These are phyloP conservation scores for Dactylellina drechsleri DNA, from an alignment of 2,329 filamentous ascomycete genomes.

Conservation along the genomic window DNA sequence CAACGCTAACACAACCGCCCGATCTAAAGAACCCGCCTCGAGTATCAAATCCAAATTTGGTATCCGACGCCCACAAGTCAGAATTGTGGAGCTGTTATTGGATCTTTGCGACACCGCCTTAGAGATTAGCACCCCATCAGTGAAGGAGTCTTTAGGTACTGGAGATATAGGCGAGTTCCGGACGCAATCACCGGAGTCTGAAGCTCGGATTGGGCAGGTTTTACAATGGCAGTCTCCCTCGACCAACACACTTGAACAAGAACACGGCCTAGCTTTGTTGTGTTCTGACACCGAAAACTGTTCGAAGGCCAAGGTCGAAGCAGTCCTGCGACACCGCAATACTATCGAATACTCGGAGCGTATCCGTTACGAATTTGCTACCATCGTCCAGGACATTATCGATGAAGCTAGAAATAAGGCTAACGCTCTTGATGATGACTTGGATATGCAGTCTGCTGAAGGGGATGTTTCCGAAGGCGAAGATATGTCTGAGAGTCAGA, in stretches of 20 bases:
- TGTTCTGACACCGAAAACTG: constrained; percentile 88
- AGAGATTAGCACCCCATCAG: constrained; percentile 91
- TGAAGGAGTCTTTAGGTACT: constrained; percentile 81
- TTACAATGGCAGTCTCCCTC: constrained; percentile 96
- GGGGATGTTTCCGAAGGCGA: constrained; percentile 56
- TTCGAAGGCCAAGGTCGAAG: constrained; percentile 88
- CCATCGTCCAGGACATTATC: constrained; percentile 94
- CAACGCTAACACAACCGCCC: constrained; percentile 67
- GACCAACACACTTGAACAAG: constrained; percentile 88
- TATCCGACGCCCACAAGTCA: constrained; percentile 84
- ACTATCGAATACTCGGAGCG: constrained; percentile 97
- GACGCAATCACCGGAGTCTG: constrained; percentile 94
- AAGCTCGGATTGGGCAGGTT: constrained; percentile 92
- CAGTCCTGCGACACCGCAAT: constrained; percentile 86
- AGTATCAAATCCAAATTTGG: constrained; percentile 74
- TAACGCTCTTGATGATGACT: constrained; percentile 62
- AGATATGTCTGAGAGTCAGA: constrained; percentile 51
- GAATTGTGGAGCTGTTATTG: constrained; percentile 92
- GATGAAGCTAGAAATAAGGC: constrained; percentile 89
- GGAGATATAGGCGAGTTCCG: constrained; percentile 77
- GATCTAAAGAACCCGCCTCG: constrained; percentile 67
- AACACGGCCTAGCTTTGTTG: constrained; percentile 86
- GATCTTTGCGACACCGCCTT: constrained; percentile 95
- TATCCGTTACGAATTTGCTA: constrained; percentile 90
- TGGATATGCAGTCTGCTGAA: constrained; percentile 59